phyloP scores from a whole-genome alignment of 1,284 basidiomycete genomes.

The Malassezia pachydermatis region DNA sequence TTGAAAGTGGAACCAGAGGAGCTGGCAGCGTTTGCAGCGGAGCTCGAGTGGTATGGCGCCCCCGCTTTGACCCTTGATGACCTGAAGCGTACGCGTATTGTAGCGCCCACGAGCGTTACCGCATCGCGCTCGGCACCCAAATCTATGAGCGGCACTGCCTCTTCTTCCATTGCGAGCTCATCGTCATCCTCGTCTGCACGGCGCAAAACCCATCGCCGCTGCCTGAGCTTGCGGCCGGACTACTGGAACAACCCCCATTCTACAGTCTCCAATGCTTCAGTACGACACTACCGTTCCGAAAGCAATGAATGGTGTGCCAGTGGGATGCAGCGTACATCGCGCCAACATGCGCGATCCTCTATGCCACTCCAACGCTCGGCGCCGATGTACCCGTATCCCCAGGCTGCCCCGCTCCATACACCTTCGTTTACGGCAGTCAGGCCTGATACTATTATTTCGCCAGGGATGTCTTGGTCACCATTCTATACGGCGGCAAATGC shows the following conservation, averaged over 20 bases:
- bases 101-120: not conserved
- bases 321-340: not conserved
- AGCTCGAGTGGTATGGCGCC: constrained; percentile 25
- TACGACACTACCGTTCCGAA: constrained; percentile 10
- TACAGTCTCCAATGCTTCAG: not conserved
- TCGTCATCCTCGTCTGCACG: not conserved
- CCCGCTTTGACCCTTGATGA: constrained; percentile 15
- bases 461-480: not conserved
- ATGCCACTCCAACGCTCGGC: constrained; percentile 8
- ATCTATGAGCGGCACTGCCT: not conserved
- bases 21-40: constrained; percentile 33
- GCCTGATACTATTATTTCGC: not conserved
- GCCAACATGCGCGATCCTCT: constrained; percentile 7
- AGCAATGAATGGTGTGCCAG: constrained; percentile 11
- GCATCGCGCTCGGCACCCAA: not conserved
- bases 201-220: constrained; percentile 13
- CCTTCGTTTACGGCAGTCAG: not conserved
- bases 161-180: not conserved
- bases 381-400: not conserved
- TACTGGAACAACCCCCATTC: constrained; percentile 9
- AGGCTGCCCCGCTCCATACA: not conserved
- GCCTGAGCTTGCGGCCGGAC: constrained; percentile 13
- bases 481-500: constrained; percentile 12
- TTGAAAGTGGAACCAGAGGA: constrained; percentile 39
- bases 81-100: constrained; percentile 4